A percentile compares a stretch with the other conserved stretches of the same genome.
phyloP scores from a whole-genome alignment of 192 early-diverging fungal genomes.

The Coemansia furcata region DNA sequence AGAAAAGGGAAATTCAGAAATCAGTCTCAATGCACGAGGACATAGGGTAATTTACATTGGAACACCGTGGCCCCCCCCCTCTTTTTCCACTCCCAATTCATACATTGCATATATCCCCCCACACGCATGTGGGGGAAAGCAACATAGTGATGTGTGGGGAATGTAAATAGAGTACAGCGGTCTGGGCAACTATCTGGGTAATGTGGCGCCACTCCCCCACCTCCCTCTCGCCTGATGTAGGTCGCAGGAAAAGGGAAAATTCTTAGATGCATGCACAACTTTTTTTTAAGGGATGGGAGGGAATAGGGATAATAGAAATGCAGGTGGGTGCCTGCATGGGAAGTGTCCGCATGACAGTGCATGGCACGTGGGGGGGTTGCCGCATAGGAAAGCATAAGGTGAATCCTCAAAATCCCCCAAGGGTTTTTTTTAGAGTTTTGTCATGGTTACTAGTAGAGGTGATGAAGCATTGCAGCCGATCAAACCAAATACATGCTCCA shows the following conservation, averaged over 20 bases:
- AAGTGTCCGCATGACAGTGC: constrained; percentile 4
- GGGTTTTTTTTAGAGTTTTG: not conserved
- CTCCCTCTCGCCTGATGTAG: not conserved
- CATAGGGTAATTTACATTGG: not conserved
- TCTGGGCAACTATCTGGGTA: not conserved
- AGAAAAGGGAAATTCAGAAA: not conserved
- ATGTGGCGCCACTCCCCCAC: not conserved
- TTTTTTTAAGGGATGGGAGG: not conserved
- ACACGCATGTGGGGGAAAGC: not conserved
- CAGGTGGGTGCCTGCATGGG: not conserved
- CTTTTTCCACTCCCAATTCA: not conserved
- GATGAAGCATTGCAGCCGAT: not conserved
- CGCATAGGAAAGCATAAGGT: not conserved
- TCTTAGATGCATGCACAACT: not conserved
- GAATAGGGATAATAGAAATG: not conserved
- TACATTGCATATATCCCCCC: not conserved
- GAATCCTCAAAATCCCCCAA: not conserved
- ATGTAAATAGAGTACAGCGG: not conserved
- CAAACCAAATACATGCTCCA: not conserved
- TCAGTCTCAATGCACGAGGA: constrained; percentile 9
- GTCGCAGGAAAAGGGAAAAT: not conserved
- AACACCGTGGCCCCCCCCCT: not conserved
- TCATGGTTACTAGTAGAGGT: not conserved
- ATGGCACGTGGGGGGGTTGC: not conserved
- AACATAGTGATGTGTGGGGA: not conserved